A percentile compares a stretch with the other conserved stretches of the same genome.
These are phyloP conservation scores for Calonectria hongkongensis DNA, from an alignment of 2,329 filamentous ascomycete species.

Conservation along the genomic window DNA sequence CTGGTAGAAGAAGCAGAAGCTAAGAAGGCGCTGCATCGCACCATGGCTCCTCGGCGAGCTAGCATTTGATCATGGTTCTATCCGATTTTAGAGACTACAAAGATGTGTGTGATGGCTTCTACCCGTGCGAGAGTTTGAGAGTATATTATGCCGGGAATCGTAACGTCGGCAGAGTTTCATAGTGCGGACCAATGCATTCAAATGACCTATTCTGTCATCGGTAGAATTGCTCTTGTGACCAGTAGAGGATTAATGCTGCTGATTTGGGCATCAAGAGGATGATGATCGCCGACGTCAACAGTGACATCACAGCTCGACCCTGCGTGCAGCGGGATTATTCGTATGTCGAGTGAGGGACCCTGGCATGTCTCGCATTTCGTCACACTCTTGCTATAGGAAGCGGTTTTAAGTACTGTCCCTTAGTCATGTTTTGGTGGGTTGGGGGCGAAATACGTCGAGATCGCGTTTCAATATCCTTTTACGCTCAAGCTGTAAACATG, in stretches of 20 bases:
- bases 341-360: conserved; percentile 32
- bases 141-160: background rate
- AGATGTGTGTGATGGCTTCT: conserved; percentile 5
- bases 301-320: conserved; percentile 52
- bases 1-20: conserved; percentile 83
- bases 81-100: background rate
- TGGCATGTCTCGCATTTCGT: conserved; percentile 42
- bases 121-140: background rate
- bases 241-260: background rate
- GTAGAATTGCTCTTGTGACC: background rate
- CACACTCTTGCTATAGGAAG: conserved; percentile 19
- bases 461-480: background rate
- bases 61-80: conserved; percentile 76
- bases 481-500: background rate
- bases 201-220: background rate
- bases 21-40: conserved; percentile 84
- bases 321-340: conserved; percentile 4
- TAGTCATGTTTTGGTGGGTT: background rate
- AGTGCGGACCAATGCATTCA: background rate
- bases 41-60: conserved; percentile 85
- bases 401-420: conserved; percentile 8
- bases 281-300: conserved; percentile 43
- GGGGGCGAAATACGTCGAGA: conserved; percentile 2
- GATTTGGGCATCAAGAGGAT: conserved; percentile 13
- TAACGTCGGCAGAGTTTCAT: background rate